phyloP scores from a whole-genome alignment of 2,329 filamentous ascomycete species.

The Aspergillus sclerotialis region DNA sequence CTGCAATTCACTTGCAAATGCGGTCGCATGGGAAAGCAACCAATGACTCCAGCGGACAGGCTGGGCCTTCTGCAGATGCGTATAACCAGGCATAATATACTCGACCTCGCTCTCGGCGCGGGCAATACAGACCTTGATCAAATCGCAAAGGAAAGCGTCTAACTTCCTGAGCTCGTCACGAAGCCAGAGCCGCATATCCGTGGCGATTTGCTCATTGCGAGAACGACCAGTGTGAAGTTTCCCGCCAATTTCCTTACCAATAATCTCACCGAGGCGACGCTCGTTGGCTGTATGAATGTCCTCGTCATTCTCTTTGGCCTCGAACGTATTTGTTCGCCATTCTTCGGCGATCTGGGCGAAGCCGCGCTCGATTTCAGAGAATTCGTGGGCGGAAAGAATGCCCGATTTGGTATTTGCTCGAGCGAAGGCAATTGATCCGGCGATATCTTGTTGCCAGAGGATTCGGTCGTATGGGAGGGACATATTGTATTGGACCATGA shows the following conservation, averaged over 20 bases:
- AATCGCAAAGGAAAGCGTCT: constrained; percentile 59
- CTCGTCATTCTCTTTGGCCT: constrained; percentile 40
- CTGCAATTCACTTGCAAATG: constrained; percentile 68
- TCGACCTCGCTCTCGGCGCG: constrained; percentile 70
- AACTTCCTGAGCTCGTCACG: constrained; percentile 65
- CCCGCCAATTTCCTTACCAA: constrained; percentile 75
- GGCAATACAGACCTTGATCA: constrained; percentile 61
- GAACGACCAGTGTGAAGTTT: constrained; percentile 86
- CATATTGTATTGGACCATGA: constrained; percentile 82
- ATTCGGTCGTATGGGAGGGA: constrained; percentile 70
- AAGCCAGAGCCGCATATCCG: constrained; percentile 86
- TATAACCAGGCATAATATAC: constrained; percentile 80
- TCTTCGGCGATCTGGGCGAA: constrained; percentile 50
- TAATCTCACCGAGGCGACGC: constrained; percentile 70
- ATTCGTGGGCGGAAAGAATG: constrained; percentile 67
- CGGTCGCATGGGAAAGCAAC: constrained; percentile 67
- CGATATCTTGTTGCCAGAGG: constrained; percentile 74
- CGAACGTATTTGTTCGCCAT: constrained; percentile 35
- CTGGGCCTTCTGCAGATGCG: constrained; percentile 75
- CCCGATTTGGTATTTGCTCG: constrained; percentile 69
- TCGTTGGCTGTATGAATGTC: constrained; percentile 66
- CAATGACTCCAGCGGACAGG: constrained; percentile 78
- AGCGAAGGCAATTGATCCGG: constrained; percentile 73
- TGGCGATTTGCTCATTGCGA: constrained; percentile 84
- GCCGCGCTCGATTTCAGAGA: constrained; percentile 65